Base-by-base conservation (phyloP, 108 stramenopile genomes). In the Chaetoceros muelleri region DNA sequence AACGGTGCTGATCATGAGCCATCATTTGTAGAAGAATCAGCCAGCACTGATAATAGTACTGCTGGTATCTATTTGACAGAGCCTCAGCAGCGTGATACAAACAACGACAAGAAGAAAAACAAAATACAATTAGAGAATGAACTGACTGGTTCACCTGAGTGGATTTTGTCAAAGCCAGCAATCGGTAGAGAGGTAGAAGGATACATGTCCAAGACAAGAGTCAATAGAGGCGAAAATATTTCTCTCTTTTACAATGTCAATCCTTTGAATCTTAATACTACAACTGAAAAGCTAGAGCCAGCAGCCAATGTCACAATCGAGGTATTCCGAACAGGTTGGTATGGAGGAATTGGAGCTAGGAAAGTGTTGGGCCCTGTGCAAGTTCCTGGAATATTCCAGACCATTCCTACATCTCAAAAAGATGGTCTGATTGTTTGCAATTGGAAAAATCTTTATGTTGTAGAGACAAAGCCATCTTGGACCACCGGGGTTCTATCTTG, bases 291-390 rank as follows among this genome's bases (percentile, higher is more conserved):
- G 5, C 8, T 10, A 40, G 34, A 40, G 34, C 8, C 5, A 10
- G 23, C 23, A 23, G 44, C 57, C 8, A 46, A 19, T 18, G 44
- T 57, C 10, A 7, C 17, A 13, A 57, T 57, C 19, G 57, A 57
- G 19, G 44, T 57, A 21, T 57, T 57, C 21, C 57, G 57, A 57
- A 46, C 57, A 21, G 57, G 57, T 19, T 57, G 57, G 57, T 57
- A 57, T 46, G n/a, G 13, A 46, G 57, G 57, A 19, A 20, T 46
- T 16, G 57, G 57, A 22, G 57, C 44, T 22, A 19, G 57, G 21
- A 44, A 46, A 21, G 19, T 46, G 16, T 17, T 22, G 47, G 57
- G 57, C 21, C 57, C 57, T 46, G 44, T 46, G 8, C 18, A 13
- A 7, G 57, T 57, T 10, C 34, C 44, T 22, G 57, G 57, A 19